Base-by-base conservation (phyloP, 2,329 filamentous ascomycete genomes). In the Sarocladiaceae sp. region DNA sequence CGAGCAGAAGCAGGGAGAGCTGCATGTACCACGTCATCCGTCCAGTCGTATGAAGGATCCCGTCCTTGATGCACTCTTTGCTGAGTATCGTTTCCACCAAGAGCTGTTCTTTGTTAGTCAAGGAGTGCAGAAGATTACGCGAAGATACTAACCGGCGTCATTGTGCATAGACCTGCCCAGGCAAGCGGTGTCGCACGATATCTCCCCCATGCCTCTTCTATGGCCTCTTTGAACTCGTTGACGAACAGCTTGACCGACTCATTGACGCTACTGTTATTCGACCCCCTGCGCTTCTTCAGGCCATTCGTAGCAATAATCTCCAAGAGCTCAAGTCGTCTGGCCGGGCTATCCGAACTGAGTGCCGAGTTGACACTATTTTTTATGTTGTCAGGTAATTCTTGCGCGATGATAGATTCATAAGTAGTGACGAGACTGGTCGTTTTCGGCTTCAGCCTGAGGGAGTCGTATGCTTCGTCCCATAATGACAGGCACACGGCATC, bases 1-100 rank as follows among this genome's bases (percentile, higher is more conserved):
- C 46, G 22, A 59, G 53, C 1, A 68, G 56, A 5, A 65, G 53
- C 31, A 60, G 58, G 3, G 63, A 56, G 15, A 69, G 58, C 25
- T 62, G 53, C 62, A 66, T 69, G 56, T 67, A 71, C 60, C 64
- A 68, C 4, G 62, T 57, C 50, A 70, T 68, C 51, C 62, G 65
- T 17, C 60, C 58, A 48, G 64, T 58, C 26, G 69, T 58, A 50
- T 70, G 62, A 4, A 64, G 23, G 35, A 68, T 57, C n/a, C 64
- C 66, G 7, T 56, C 55, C 8, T 55, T 57, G 39, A 70, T 60
- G 33, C 64, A 61, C 2, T 63, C 57, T 22, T 66, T 62, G 12
- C 61, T 58, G 3, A 69, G 58, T 11, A 71, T 65, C 26, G 68
- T 61, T 5, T 70, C 66, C 28, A 70, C 59, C 13, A 69, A 61